Evolutionary conservation across 1,284 basidiomycete genomes (phyloP).

Genomic region (Marasmius fiardii): DNA sequence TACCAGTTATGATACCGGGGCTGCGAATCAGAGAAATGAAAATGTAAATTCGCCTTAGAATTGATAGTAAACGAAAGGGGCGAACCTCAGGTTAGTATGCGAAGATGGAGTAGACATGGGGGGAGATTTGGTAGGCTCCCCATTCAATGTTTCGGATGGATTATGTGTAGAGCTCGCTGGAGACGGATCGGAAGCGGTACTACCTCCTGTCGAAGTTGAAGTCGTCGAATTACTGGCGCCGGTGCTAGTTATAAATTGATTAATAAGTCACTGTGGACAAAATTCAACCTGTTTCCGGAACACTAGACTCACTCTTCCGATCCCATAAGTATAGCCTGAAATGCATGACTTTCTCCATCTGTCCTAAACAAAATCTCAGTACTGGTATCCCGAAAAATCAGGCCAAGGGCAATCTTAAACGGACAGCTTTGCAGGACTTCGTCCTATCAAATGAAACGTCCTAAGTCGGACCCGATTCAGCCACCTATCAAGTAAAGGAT

Average conservation of each 20-base stretch:
- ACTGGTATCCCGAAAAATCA: background rate
- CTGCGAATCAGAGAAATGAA: no score
- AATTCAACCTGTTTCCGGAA: background rate
- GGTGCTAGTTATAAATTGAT: background rate
- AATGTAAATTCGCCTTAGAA: no score
- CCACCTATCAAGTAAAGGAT: background rate
- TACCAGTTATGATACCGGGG: no score
- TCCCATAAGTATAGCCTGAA: no score
- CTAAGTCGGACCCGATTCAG: background rate
- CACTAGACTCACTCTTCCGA: background rate
- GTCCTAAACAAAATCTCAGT: background rate
- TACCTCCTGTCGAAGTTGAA: background rate
- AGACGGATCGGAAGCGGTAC: background rate
- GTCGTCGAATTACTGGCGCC: background rate
- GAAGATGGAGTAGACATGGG: background rate
- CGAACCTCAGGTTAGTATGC: background rate
- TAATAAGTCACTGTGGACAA: background rate
- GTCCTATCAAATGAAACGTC: background rate
- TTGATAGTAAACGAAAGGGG: background rate
- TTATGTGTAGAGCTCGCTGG: background rate
- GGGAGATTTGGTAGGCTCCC: background rate
- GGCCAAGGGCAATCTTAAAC: no score
- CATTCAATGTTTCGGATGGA: background rate
- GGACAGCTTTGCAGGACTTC: background rate
- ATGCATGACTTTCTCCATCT: no score